Base-by-base conservation (phyloP, 306 rosid genomes). In the Prunus persica region DNA sequence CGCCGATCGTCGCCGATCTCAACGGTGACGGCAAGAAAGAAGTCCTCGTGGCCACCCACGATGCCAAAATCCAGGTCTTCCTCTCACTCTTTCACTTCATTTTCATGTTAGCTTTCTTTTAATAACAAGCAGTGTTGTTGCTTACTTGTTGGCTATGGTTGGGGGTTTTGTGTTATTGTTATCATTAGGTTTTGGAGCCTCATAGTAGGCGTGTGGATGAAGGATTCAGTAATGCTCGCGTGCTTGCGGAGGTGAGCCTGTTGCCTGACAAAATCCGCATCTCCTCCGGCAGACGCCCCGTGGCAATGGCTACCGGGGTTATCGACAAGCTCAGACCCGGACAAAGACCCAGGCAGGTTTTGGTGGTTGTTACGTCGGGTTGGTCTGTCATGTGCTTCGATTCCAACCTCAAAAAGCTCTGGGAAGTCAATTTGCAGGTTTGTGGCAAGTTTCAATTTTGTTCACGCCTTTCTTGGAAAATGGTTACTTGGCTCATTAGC, bases 371-470 rank as follows among this genome's bases (percentile, higher is more conserved):
- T 55, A 96, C 99, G 6, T 93, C 98, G 0, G 99, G 94, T 75
- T 96, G 99, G 99, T 91, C 89, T 14, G 93, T 96, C 22, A 89
- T 96, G 99, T 96, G 99, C 82, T 96, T 92, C 19, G 99, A 96
- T 83, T 92, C 96, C 78, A 96, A 96, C 84, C 96, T 91, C 78
- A 86, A 84, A 11, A 92, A 88, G 90, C 82, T 96, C 61, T 96
- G 99, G 99, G 98, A 96, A 78, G 87, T 84, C 58, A 93, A 88
- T 83, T 85, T 96, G 82, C 99, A 96, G 98, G 99, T 91, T 67
- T 69, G 87, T 27, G 69, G 68, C 76, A 38, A 25, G 16, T 41
- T 27, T 56, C 20, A 25, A 1, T 49, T 24, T 54, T 52, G 63
- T 70, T 28, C 62, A 2, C n/a, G n/a, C 25, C 49, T 30, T 30